Conservation (phyloP, 192 early-diverging fungal species). For the Coemansia sp. region DNA sequence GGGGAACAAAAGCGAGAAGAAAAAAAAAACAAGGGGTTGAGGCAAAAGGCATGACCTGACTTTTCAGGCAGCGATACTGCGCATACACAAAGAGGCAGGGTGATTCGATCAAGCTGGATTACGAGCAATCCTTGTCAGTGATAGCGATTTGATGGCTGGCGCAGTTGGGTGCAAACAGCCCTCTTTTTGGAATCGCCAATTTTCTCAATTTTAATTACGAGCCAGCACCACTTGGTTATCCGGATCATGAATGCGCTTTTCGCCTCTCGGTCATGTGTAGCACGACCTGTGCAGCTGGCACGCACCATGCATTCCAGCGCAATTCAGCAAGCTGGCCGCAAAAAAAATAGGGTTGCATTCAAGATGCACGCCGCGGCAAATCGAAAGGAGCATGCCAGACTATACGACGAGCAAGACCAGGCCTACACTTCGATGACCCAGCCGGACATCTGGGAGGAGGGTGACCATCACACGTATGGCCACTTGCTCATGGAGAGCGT, state of each 20-base stretch:
- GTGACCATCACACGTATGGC: slow-evolving; percentile 43
- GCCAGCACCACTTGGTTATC: neutral
- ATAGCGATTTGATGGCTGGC: neutral
- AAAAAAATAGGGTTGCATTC: slow-evolving; percentile 21
- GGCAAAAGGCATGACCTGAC: neutral
- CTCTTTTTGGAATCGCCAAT: neutral
- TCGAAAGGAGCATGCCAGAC: slow-evolving; percentile 30
- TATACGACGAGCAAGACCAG: slow-evolving; percentile 40
- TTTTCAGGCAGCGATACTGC: neutral
- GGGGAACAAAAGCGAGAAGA: neutral
- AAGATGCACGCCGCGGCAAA: slow-evolving; percentile 10
- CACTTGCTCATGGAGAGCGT: slow-evolving; percentile 43
- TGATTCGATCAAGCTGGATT: neutral
- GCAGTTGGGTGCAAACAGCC: neutral
- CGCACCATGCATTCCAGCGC: slow-evolving; percentile 27
- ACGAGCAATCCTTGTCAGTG: neutral
- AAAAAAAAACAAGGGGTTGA: neutral
- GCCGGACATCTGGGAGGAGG: slow-evolving; percentile 20
- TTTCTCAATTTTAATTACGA: neutral
- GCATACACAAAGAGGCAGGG: neutral
- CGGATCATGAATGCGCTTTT: slow-evolving; percentile 15
- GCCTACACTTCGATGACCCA: slow-evolving; percentile 4
- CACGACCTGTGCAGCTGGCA: neutral
- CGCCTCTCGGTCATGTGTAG: slow-evolving; percentile 8
- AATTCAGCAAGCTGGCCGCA: slow-evolving; percentile 29